phyloP scores from a whole-genome alignment of 2,329 filamentous ascomycete genomes.

The Aspergillus chevalieri region DNA sequence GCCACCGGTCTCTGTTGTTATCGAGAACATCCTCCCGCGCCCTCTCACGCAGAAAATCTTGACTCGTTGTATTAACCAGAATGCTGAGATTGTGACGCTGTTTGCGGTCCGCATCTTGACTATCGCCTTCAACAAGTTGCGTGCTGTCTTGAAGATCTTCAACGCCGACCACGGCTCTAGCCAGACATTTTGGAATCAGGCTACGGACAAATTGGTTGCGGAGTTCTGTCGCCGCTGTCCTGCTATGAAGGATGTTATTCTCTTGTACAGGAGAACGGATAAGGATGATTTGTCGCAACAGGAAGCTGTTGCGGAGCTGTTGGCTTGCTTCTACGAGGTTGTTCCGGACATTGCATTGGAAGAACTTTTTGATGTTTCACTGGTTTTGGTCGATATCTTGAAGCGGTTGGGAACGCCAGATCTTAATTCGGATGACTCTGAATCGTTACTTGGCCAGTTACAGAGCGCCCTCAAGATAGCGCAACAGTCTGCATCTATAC shows the following conservation, averaged over 20 bases:
- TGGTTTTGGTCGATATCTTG: slow-evolving; percentile 64
- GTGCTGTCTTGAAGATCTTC: slow-evolving; percentile 57
- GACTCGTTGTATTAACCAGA: slow-evolving; percentile 69
- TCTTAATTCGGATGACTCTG: slow-evolving; percentile 44
- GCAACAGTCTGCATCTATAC: slow-evolving; percentile 72
- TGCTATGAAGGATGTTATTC: slow-evolving; percentile 72
- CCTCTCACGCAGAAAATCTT: slow-evolving; percentile 76
- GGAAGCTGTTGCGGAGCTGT: slow-evolving; percentile 69
- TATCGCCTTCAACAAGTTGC: slow-evolving; percentile 72
- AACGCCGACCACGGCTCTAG: slow-evolving; percentile 40
- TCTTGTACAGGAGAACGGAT: slow-evolving; percentile 63
- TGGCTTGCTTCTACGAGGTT: slow-evolving; percentile 79
- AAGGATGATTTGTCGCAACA: slow-evolving; percentile 67
- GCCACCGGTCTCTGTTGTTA: slow-evolving; percentile 68
- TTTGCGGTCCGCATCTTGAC: slow-evolving; percentile 77
- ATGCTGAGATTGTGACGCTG: slow-evolving; percentile 72
- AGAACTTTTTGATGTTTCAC: slow-evolving; percentile 82
- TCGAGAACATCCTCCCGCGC: slow-evolving; percentile 81
- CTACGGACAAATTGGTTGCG: slow-evolving; percentile 59
- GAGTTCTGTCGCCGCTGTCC: slow-evolving; percentile 76
- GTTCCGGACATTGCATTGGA: slow-evolving; percentile 72
- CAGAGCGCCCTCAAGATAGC: slow-evolving; percentile 78
- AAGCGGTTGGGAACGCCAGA: slow-evolving; percentile 50
- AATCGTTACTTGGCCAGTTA: slow-evolving; percentile 64
- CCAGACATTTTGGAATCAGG: slow-evolving; percentile 61